Percentiles rank a stretch among this genome's conserved stretches.
Conservation (phyloP, 225 moss, liverwort and hornwort species). For the Pleurozium schreberi region DNA sequence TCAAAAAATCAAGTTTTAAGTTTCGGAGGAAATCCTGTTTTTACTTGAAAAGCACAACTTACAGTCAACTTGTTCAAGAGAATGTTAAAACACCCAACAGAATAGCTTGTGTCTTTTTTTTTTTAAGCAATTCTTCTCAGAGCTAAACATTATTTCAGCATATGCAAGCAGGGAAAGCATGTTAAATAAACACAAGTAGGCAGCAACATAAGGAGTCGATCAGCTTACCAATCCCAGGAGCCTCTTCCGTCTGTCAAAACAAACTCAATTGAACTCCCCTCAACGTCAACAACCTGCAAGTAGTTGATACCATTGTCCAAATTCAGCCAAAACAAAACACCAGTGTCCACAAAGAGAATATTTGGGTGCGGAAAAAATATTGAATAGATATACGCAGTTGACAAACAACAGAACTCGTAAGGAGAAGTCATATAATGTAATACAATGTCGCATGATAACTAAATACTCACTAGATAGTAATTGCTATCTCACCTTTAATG, state of each 20-base stretch:
- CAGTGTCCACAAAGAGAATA: not conserved
- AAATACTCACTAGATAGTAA: too few species aligned
- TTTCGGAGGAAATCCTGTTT: not conserved
- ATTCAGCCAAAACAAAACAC: not conserved
- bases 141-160: not conserved
- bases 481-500: slow-evolving; percentile 25
- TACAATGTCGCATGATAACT: not conserved
- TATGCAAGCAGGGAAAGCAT: not conserved
- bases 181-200: not conserved
- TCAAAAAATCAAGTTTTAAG: not conserved
- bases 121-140: not conserved
- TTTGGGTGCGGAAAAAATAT: not conserved
- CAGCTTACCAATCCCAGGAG: slow-evolving; percentile 54
- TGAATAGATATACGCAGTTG: not conserved
- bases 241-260: slow-evolving; percentile 56
- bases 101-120: too few species aligned
- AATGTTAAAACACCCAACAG: not conserved
- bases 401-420: not conserved
- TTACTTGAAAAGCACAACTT: not conserved
- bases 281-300: slow-evolving; percentile 35
- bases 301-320: not conserved
- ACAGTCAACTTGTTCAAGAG: not conserved
- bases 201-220: not conserved
- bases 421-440: not conserved
- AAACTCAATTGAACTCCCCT: slow-evolving; percentile 47